These are phyloP conservation scores for Pythium insidiosum DNA, from an alignment of 352 stramenopile species.

Conservation along the genomic window DNA sequence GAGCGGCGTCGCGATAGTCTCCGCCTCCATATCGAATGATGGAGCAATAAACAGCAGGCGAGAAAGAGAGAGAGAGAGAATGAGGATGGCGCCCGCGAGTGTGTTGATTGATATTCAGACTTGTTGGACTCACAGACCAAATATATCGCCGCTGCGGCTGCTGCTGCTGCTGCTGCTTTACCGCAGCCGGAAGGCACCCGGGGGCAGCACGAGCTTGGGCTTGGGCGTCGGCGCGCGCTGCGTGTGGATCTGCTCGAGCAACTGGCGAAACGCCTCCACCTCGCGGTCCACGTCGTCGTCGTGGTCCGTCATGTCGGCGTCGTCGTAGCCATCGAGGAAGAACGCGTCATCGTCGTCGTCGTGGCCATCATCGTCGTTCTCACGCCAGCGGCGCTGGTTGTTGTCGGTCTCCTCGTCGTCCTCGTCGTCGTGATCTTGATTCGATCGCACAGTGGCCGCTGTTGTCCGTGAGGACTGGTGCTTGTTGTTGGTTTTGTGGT, in stretches of 20 bases:
- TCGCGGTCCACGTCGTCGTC: constrained; percentile 59
- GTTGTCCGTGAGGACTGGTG: not conserved
- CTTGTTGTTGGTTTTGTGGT: constrained; percentile 6
- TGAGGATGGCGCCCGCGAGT: too few species aligned
- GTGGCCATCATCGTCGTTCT: not conserved
- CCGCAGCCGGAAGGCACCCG: constrained; percentile 29
- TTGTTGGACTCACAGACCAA: not conserved
- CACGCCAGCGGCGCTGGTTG: too few species aligned
- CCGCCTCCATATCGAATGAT: too few species aligned
- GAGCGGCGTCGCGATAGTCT: too few species aligned
- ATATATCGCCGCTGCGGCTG: not conserved
- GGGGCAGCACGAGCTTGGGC: constrained; percentile 69
- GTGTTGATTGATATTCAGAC: too few species aligned
- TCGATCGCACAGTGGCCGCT: not conserved
- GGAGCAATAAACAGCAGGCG: too few species aligned
- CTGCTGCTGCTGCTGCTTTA: not conserved
- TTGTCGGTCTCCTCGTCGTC: not conserved
- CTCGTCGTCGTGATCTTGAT: constrained; percentile 3
- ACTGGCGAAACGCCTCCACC: constrained; percentile 59
- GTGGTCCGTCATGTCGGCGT: constrained; percentile 20
- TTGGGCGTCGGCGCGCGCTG: constrained; percentile 39
- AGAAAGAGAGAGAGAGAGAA: too few species aligned
- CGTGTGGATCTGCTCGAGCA: constrained; percentile 66
- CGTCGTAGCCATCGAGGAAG: constrained; percentile 5
- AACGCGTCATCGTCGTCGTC: constrained; percentile 7